Conservation (phyloP, 1,139 yeast species). For the Pichia sp. region DNA sequence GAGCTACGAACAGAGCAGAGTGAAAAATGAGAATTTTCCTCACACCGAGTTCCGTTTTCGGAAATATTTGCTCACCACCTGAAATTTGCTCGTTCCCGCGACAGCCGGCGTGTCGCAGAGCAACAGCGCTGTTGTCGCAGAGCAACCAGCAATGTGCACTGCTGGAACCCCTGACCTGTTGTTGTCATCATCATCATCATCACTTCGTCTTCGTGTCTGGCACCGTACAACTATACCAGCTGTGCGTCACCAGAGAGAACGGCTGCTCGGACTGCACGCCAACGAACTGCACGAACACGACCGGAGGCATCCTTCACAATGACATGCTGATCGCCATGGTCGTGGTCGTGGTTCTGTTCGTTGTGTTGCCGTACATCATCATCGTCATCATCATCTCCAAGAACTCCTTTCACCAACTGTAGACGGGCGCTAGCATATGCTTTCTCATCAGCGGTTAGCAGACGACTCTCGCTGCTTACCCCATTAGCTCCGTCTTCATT, state of each 20-base stretch:
- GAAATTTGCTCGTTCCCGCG: not conserved
- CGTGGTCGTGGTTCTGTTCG: not conserved
- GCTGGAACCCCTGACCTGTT: not conserved
- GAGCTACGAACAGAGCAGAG: not conserved
- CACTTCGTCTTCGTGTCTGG: not conserved
- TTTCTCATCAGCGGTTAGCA: not conserved
- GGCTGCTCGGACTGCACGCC: not conserved
- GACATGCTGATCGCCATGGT: not conserved
- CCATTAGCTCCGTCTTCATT: too few species aligned
- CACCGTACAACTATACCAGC: not conserved
- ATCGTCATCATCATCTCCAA: not conserved
- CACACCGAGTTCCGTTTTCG: not conserved
- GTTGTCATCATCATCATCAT: not conserved
- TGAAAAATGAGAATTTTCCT: not conserved
- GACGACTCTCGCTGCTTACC: not conserved
- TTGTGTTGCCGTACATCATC: not conserved
- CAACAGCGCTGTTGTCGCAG: not conserved
- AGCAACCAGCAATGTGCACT: not conserved
- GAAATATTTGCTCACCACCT: not conserved
- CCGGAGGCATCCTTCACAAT: not conserved
- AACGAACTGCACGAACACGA: not conserved
- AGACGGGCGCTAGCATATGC: not conserved
- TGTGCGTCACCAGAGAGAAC: not conserved
- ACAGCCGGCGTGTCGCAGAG: not conserved
- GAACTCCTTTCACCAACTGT: not conserved